phyloP scores from a whole-genome alignment of 495 filamentous ascomycete genomes.

The Staphylotrichum longicolle region DNA sequence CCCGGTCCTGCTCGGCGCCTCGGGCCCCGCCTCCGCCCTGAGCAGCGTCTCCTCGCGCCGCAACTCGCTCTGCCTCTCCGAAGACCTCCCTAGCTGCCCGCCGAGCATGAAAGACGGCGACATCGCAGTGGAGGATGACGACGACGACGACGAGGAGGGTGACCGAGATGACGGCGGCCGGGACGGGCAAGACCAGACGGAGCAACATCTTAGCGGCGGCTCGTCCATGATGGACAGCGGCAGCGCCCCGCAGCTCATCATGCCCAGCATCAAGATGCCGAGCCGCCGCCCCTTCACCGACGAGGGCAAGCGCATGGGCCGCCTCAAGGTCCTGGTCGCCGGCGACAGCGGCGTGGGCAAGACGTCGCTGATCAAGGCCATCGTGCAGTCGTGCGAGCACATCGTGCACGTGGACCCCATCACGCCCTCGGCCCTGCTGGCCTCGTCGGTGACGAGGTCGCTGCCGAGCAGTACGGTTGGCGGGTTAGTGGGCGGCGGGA shows the following conservation, averaged over 20 bases:
- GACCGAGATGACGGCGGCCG: conserved; percentile 23
- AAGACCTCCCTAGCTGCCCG: conserved; percentile 52
- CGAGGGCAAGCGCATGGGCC: conserved; percentile 76
- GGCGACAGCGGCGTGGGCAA: conserved; percentile 83
- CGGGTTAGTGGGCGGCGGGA: background rate
- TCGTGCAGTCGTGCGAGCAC: conserved; percentile 91
- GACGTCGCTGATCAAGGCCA: conserved; percentile 86
- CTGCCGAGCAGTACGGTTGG: background rate
- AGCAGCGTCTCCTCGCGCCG: conserved; percentile 54
- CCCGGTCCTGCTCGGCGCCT: conserved; percentile 51
- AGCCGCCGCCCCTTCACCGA: conserved; percentile 89
- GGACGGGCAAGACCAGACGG: background rate
- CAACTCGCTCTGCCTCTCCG: conserved; percentile 52
- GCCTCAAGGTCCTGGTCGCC: conserved; percentile 83
- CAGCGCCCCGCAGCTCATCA: conserved; percentile 83
- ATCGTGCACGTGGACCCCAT: conserved; percentile 94
- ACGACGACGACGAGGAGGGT: conserved; percentile 48
- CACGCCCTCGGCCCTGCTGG: conserved; percentile 40
- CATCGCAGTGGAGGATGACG: conserved; percentile 18
- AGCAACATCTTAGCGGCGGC: background rate
- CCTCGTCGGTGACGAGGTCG: conserved; percentile 28
- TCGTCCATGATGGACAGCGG: conserved; percentile 46
- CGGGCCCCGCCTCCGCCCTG: conserved; percentile 47
- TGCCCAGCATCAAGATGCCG: conserved; percentile 96
- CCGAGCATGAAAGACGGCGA: conserved; percentile 25